Conservation (phyloP, 75 land plant genomes). For the Isoetes taiwanensis region DNA sequence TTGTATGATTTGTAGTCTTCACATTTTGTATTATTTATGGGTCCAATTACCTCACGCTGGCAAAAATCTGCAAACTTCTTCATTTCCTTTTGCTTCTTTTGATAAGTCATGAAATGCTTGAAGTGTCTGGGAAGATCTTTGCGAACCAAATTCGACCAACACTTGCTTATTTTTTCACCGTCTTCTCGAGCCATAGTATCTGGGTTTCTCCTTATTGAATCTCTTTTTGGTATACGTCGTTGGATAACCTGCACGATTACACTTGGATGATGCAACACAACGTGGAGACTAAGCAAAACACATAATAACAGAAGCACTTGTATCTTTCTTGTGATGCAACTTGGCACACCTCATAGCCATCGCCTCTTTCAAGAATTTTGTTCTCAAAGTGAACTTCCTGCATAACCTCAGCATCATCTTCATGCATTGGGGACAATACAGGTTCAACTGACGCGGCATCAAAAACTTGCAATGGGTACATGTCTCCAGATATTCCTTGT, state of each 20-base stretch:
- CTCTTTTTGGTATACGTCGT: constrained; percentile 70
- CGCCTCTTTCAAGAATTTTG: constrained; percentile 73
- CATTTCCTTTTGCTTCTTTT: constrained; percentile 67
- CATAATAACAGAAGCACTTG: no score
- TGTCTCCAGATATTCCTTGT: background rate
- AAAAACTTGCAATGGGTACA: background rate
- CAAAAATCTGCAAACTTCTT: constrained; percentile 79
- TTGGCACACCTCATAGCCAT: constrained; percentile 87
- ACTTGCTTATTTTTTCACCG: constrained; percentile 58
- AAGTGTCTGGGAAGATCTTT: constrained; percentile 81
- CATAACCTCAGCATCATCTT: no score
- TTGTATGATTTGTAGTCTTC: no score
- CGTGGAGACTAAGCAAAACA: background rate
- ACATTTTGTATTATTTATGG: background rate
- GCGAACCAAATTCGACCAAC: constrained; percentile 60
- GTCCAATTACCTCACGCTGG: constrained; percentile 63
- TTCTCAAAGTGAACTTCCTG: constrained; percentile 65
- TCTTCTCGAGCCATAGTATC: constrained; percentile 59
- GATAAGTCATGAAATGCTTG: constrained; percentile 39
- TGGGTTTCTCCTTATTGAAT: constrained; percentile 50
- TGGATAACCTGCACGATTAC: constrained; percentile 55
- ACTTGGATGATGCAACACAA: background rate
- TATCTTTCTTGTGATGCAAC: no score
- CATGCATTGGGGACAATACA: constrained; percentile 28
- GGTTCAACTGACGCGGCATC: background rate